A percentile compares a stretch with the other conserved stretches of the same genome.
These are phyloP conservation scores for Thecaphora frezii DNA, from an alignment of 1,284 basidiomycete species.

Conservation along the genomic window DNA sequence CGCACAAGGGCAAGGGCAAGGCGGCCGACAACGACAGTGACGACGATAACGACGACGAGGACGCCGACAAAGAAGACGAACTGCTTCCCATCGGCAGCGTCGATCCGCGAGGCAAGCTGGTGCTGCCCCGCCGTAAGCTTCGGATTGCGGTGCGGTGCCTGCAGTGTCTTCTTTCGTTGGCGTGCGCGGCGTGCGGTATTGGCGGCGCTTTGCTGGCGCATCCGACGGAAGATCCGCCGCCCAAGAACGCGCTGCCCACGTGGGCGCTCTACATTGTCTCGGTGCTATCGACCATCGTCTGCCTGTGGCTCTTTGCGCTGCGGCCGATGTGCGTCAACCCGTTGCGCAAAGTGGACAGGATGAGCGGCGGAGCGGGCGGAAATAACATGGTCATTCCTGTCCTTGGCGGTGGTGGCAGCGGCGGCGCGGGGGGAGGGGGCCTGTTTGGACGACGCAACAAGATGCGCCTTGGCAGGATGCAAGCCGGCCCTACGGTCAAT, in stretches of 20 bases:
- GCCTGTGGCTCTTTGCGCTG: constrained; percentile 27
- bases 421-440: not conserved
- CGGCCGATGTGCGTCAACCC: constrained; percentile 8
- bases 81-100: constrained; percentile 29
- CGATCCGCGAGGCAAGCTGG: constrained; percentile 21
- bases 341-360: not conserved
- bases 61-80: constrained; percentile 13
- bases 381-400: constrained; percentile 24
- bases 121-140: constrained; percentile 23
- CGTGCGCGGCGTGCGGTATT: constrained; percentile 26
- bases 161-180: constrained; percentile 28
- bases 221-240: constrained; percentile 21
- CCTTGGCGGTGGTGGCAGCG: not conserved
- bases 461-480: constrained; percentile 4
- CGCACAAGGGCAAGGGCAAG: constrained; percentile 20
- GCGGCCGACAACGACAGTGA: constrained; percentile 10
- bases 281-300: constrained; percentile 29
- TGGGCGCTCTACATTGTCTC: constrained; percentile 38
- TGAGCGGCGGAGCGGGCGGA: constrained; percentile 5
- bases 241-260: constrained; percentile 21
- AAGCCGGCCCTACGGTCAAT: constrained; percentile 37
- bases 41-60: constrained; percentile 20
- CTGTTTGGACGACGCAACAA: not conserved
- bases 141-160: constrained; percentile 22
- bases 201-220: constrained; percentile 39